Evolutionary conservation across 192 early-diverging fungal genomes (phyloP).

Genomic region (Gamsiella multidivaricata): DNA sequence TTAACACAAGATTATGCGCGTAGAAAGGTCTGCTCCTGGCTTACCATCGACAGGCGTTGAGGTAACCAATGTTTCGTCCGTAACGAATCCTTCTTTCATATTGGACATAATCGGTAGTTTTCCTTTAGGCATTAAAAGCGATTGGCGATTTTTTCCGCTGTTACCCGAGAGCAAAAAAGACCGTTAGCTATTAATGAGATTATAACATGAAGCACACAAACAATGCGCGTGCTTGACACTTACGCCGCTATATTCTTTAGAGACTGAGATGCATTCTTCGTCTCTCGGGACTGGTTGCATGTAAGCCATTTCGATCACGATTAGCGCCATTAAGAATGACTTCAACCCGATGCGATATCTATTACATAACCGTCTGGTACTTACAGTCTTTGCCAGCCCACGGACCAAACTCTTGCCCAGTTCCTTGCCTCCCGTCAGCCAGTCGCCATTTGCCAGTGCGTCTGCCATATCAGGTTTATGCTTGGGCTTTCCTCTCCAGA

Average conservation of each 20-base stretch:
- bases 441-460: conserved; percentile 51
- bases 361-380: not conserved
- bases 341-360: not conserved
- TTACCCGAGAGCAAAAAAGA: not conserved
- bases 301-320: not conserved
- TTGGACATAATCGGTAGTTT: conserved; percentile 7
- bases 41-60: conserved; percentile 22
- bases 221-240: not conserved
- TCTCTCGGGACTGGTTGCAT: conserved; percentile 30
- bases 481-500: conserved; percentile 61
- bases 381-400: conserved; percentile 44
- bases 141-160: conserved; percentile 46
- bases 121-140: conserved; percentile 28
- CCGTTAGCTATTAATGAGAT: not conserved
- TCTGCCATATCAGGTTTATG: conserved; percentile 55
- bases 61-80: conserved; percentile 24
- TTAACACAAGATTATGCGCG: too few species aligned
- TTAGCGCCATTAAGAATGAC: too few species aligned
- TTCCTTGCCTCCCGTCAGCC: conserved; percentile 58
- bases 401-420: conserved; percentile 58
- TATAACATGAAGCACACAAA: not conserved
- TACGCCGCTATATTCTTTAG: conserved; percentile 44
- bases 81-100: conserved; percentile 30
- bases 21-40: not conserved
- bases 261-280: conserved; percentile 41